Conservation (phyloP, 495 filamentous ascomycete species). For the Mytilinidion resinicola region DNA sequence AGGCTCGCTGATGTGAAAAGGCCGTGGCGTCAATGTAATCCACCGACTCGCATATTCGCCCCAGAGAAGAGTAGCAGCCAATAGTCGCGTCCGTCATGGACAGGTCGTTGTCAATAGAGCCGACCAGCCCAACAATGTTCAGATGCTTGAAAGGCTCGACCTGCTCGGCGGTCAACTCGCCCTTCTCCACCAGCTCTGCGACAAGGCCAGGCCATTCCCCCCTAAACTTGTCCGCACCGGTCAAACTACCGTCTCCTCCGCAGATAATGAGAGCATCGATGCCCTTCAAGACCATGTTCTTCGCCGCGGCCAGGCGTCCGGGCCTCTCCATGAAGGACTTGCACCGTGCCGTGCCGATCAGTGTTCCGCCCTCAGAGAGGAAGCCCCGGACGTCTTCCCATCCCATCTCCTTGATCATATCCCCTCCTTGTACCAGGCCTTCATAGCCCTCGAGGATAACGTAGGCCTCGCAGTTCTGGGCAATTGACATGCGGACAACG, state of each 20-base stretch:
- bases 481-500: constrained; percentile 86
- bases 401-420: constrained; percentile 75
- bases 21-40: constrained; percentile 97
- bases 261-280: constrained; percentile 96
- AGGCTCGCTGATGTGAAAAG: constrained; percentile 91
- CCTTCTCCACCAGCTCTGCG: constrained; percentile 67
- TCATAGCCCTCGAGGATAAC: constrained; percentile 95
- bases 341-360: constrained; percentile 93
- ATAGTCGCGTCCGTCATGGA: constrained; percentile 96
- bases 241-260: constrained; percentile 95
- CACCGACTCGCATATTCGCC: constrained; percentile 85
- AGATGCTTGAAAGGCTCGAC: constrained; percentile 66
- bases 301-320: constrained; percentile 76
- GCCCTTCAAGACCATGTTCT: constrained; percentile 85
- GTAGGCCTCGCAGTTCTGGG: constrained; percentile 79
- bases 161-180: constrained; percentile 63
- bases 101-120: constrained; percentile 98
- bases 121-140: constrained; percentile 94
- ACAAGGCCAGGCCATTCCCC: constrained; percentile 84
- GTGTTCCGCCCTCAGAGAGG: constrained; percentile 88
- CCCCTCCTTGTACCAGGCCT: constrained; percentile 82
- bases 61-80: constrained; percentile 89
- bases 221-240: constrained; percentile 90
- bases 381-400: constrained; percentile 97
- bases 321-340: constrained; percentile 80